phyloP scores from a whole-genome alignment of 2,329 filamentous ascomycete species.

The Aspergillus versicolor region DNA sequence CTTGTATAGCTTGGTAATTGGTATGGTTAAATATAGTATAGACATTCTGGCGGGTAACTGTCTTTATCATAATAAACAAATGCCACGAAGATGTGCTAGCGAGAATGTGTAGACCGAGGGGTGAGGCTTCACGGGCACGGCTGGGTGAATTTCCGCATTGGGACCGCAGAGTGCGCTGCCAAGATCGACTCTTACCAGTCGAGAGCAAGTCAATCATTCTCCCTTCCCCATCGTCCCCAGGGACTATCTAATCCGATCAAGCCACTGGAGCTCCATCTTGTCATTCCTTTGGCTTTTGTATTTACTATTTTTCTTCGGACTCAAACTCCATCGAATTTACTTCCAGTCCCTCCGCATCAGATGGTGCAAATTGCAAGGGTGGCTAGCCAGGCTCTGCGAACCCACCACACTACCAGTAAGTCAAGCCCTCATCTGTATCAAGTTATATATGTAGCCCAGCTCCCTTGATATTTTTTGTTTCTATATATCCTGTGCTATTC shows the following conservation, averaged over 20 bases:
- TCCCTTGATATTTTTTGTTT: neutral
- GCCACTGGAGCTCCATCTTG: neutral
- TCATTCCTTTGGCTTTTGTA: neutral
- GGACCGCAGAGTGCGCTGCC: conserved; percentile 37
- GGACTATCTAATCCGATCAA: neutral
- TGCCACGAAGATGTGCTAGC: neutral
- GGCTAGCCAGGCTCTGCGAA: neutral
- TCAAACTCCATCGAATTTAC: neutral
- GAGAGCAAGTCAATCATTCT: conserved; percentile 17
- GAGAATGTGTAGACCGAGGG: neutral
- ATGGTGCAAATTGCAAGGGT: conserved; percentile 11
- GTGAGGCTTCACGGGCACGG: neutral
- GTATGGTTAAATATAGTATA: neutral
- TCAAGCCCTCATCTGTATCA: conserved; percentile 2
- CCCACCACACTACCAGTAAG: conserved; percentile 13
- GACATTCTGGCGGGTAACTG: neutral
- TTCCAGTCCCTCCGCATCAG: neutral
- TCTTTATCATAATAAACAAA: neutral
- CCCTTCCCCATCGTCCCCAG: conserved; percentile 2
- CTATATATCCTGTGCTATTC: neutral
- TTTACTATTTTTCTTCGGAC: neutral
- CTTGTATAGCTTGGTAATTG: neutral
- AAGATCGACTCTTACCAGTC: conserved; percentile 13
- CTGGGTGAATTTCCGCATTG: conserved; percentile 16
- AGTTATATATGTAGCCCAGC: neutral